These are phyloP conservation scores for Gyrodon lividus DNA, from an alignment of 768 basidiomycete genomes.

Conservation along the genomic window DNA sequence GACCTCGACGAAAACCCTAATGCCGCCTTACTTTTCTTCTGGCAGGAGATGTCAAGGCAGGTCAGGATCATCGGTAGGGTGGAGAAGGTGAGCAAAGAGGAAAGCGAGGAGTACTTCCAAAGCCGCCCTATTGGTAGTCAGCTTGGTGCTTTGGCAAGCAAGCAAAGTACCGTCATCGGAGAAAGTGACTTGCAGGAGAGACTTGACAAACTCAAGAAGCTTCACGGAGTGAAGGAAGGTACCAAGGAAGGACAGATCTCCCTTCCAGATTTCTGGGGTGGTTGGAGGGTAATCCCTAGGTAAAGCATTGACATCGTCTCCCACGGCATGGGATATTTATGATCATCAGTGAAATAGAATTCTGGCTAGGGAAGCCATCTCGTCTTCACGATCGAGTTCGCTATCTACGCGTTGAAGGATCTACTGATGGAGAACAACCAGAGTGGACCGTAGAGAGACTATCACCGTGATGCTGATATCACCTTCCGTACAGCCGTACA, in stretches of 20 bases:
- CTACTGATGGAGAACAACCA: constrained; percentile 46
- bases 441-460: constrained; percentile 80
- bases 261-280: constrained; percentile 92
- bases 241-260: constrained; percentile 52
- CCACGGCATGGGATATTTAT: constrained; percentile 6
- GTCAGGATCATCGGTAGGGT: constrained; percentile 84
- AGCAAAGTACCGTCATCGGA: constrained; percentile 75
- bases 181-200: constrained; percentile 69
- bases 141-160: constrained; percentile 92
- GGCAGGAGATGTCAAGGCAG: constrained; percentile 78
- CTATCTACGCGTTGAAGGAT: constrained; percentile 57
- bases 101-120: constrained; percentile 82
- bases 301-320: constrained; percentile 28
- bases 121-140: constrained; percentile 80
- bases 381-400: constrained; percentile 88
- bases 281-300: constrained; percentile 92
- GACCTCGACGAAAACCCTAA: constrained; percentile 78
- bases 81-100: constrained; percentile 69
- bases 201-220: constrained; percentile 54
- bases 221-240: constrained; percentile 50
- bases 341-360: constrained; percentile 80
- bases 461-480: constrained; percentile 51
- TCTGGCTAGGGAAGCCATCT: constrained; percentile 97
- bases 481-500: not conserved
- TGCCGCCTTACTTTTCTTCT: constrained; percentile 87